These are phyloP conservation scores for Vitis amurensis DNA, from an alignment of 164 flowering plant genomes.

Conservation along the genomic window DNA sequence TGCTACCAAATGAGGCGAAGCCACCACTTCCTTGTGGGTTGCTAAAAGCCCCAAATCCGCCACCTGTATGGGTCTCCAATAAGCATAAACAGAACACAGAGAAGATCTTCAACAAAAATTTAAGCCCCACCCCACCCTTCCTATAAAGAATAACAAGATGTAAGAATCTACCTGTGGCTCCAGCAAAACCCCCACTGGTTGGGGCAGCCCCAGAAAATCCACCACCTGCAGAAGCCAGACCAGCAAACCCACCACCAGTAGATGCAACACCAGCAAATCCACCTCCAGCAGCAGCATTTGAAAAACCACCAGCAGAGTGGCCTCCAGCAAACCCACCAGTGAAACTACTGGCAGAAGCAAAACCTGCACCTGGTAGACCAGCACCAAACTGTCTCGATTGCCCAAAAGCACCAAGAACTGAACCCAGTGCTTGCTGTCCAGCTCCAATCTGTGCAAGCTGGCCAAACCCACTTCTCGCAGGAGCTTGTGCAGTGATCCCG, in stretches of 20 bases:
- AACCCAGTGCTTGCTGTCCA: slow-evolving; percentile 84
- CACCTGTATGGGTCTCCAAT: slow-evolving; percentile 29
- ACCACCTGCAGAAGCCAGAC: slow-evolving; percentile 22
- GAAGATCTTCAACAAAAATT: background rate
- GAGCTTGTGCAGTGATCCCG: slow-evolving; percentile 31
- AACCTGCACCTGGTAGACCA: slow-evolving; percentile 51
- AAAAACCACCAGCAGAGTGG: slow-evolving; percentile 24
- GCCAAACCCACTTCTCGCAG: slow-evolving; percentile 67
- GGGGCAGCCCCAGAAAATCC: slow-evolving; percentile 39
- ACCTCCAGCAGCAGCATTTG: slow-evolving; percentile 20
- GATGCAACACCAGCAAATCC: slow-evolving; percentile 31
- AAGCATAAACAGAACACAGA: background rate
- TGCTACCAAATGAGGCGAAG: slow-evolving; percentile 59
- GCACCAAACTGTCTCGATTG: slow-evolving; percentile 91
- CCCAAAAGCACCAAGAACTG: slow-evolving; percentile 91
- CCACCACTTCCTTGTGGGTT: slow-evolving; percentile 60
- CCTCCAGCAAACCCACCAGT: slow-evolving; percentile 36
- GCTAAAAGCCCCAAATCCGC: slow-evolving; percentile 80
- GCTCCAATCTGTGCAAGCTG: slow-evolving; percentile 70
- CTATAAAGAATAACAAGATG: background rate
- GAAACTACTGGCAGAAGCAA: slow-evolving; percentile 44
- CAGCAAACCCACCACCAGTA: slow-evolving; percentile 32
- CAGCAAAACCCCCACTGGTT: slow-evolving; percentile 30
- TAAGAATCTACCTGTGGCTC: slow-evolving; percentile 23
- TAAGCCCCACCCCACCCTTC: no score